A percentile compares a stretch with the other conserved stretches of the same genome.
Evolutionary conservation across 139 green algal genomes (phyloP).

Genomic region (Chlorella sorokiniana): DNA sequence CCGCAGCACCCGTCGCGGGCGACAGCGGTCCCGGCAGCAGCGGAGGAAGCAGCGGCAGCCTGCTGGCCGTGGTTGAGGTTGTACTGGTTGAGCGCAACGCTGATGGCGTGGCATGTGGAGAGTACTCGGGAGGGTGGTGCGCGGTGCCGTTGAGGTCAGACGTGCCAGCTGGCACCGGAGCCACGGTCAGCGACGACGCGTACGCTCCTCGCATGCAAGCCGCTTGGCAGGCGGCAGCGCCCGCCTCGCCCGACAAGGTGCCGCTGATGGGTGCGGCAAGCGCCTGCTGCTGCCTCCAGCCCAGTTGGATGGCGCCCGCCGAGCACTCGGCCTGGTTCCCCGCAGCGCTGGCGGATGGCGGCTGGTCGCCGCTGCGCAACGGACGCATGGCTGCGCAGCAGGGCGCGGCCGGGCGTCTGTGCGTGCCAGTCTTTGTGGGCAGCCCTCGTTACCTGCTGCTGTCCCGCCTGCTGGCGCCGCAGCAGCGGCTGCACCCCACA

Average conservation of each 20-base stretch:
- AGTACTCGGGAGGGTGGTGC: constrained; percentile 67
- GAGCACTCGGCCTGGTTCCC: neutral
- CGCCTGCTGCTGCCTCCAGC: too few species aligned
- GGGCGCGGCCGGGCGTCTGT: neutral
- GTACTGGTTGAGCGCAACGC: constrained; percentile 57
- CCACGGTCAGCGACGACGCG: neutral
- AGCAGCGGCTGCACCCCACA: neutral
- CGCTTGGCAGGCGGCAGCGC: too few species aligned
- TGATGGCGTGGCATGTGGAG: constrained; percentile 48
- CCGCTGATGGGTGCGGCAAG: neutral
- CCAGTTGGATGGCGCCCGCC: neutral
- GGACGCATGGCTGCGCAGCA: neutral
- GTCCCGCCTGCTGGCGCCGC: neutral
- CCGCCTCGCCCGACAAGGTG: neutral
- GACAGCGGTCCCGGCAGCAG: neutral
- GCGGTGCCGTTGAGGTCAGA: constrained; percentile 57
- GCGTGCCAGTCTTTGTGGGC: constrained; percentile 56
- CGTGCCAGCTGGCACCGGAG: neutral
- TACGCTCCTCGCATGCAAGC: neutral
- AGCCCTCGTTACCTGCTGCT: constrained; percentile 71
- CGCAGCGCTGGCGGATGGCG: neutral
- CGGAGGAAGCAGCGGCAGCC: constrained; percentile 5
- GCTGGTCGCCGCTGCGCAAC: neutral
- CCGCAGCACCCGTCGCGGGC: neutral
- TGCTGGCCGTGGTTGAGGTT: constrained; percentile 64